Base-by-base conservation (phyloP, 805 yeast genomes). In the Yarrowia osloensis region DNA sequence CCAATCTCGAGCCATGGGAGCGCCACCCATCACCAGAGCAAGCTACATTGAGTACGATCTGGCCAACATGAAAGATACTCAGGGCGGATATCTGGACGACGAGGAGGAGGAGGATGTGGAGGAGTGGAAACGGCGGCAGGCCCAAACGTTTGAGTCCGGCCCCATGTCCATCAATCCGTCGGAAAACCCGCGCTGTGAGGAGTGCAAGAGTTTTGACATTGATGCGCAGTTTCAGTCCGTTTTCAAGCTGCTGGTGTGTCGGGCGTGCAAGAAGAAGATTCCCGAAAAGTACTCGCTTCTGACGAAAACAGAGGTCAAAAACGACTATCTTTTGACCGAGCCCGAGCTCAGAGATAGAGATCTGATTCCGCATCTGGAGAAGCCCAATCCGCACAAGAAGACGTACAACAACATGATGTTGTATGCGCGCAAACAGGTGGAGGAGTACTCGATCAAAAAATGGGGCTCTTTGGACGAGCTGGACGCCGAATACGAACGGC, bases 241-340 rank as follows among this genome's bases (percentile, higher is more conserved):
- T n/a, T 95, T 93, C 78, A 80, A 81, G 19, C 79, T 88, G 31
- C 81, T 90, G 15, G 97, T 93, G 9, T 95, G 99, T 76, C 84
- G 88, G 62, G 80, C 83, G 63, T 95, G 99, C 76, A 86, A 85
- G 37, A 85, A 85, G 71, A 81, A 82, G 68, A 77, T 78, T 24
- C 97, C 97, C 0, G 97, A 95, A 44, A 95, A 95, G 73, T 95
- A 94, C 75, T 85, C 98, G 0, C 77, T 95, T 22, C 78, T 95
- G 63, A 95, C 99, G 8, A 95, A 95, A 77, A 95, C 99, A 0
- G 99, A 95, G 77, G 92, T 97, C 76, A 85, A 87, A 46, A 94
- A 90, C 71, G 99, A 95, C 78, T 95, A 95, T 75, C 83, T 95
- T 47, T 76, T 95, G 31, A 95, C 99, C 0, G 99, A 95, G 59